Conservation (phyloP, 257 asterid species). For the Perilla frutescens region DNA sequence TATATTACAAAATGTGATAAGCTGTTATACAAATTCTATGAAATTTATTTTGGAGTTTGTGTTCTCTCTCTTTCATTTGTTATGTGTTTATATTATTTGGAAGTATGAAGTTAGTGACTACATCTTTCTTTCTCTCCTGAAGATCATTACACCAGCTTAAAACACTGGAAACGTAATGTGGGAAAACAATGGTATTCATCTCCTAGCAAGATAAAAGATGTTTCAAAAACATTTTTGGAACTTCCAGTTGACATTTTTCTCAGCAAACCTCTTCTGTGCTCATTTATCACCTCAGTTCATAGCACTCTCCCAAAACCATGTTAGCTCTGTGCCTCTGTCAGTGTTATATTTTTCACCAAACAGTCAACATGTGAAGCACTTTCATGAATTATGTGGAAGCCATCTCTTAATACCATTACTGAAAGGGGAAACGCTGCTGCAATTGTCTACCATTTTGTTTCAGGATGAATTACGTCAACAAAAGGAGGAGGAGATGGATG, state of each 20-base stretch:
- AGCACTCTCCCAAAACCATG: neutral
- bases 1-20: neutral
- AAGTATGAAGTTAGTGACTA: neutral
- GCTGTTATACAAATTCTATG: neutral
- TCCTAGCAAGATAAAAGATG: conserved; percentile 12
- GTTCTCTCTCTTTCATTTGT: neutral
- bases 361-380: neutral
- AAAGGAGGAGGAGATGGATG: conserved; percentile 95
- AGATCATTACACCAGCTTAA: conserved; percentile 9
- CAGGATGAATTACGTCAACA: conserved; percentile 97
- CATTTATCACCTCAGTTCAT: neutral
- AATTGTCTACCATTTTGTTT: conserved; percentile 35
- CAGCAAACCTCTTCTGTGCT: neutral
- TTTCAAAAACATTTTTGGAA: conserved; percentile 3
- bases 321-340: neutral
- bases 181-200: conserved; percentile 16
- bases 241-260: conserved; percentile 12
- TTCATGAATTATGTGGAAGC: conserved; percentile 5
- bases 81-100: neutral
- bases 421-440: conserved; percentile 19
- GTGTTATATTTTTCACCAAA: neutral
- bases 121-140: neutral
- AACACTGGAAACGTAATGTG: conserved; percentile 3
- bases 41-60: neutral
- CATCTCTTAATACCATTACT: conserved; percentile 25